phyloP scores from a whole-genome alignment of 441 rosid genomes.

The Dalechampia spathulata region DNA sequence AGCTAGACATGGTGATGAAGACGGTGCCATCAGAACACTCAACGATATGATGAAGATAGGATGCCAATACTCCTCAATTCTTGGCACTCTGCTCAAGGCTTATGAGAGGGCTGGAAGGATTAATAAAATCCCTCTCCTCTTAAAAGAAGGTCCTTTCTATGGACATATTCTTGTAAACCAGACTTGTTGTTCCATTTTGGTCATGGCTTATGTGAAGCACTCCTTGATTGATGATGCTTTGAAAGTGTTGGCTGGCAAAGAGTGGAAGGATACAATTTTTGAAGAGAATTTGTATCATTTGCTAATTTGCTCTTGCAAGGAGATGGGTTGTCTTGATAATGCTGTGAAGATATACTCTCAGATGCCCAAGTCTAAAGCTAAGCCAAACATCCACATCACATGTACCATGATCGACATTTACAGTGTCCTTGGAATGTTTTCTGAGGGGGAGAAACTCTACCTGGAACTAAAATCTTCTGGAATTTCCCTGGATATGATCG shows the following conservation, averaged over 20 bases:
- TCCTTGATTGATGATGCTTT: conserved; percentile 62
- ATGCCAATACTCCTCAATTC: conserved; percentile 65
- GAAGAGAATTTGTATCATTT: conserved; percentile 83
- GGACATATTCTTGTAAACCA: conserved; percentile 56
- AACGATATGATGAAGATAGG: conserved; percentile 65
- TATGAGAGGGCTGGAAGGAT: conserved; percentile 69
- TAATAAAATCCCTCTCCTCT: conserved; percentile 48
- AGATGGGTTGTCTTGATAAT: conserved; percentile 45
- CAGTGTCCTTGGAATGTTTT: conserved; percentile 39
- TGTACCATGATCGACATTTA: conserved; percentile 79
- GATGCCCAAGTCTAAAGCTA: conserved; percentile 30
- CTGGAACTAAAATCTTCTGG: conserved; percentile 54
- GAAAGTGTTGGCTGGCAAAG: conserved; percentile 42
- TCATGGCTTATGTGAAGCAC: conserved; percentile 75
- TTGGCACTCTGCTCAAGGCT: conserved; percentile 65
- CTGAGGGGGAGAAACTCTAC: conserved; percentile 63
- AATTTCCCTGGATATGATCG: conserved; percentile 60
- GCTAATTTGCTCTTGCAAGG: conserved; percentile 79
- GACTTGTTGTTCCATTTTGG: conserved; percentile 72
- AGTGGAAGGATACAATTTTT: conserved; percentile 70
- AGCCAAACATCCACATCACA: conserved; percentile 58
- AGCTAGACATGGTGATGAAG: conserved; percentile 61
- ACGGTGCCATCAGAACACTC: conserved; percentile 51
- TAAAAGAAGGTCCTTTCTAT: conserved; percentile 56
- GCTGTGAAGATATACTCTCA: conserved; percentile 57